Base-by-base conservation (phyloP, 192 early-diverging fungal genomes). In the Chytriomyces sp. region DNA sequence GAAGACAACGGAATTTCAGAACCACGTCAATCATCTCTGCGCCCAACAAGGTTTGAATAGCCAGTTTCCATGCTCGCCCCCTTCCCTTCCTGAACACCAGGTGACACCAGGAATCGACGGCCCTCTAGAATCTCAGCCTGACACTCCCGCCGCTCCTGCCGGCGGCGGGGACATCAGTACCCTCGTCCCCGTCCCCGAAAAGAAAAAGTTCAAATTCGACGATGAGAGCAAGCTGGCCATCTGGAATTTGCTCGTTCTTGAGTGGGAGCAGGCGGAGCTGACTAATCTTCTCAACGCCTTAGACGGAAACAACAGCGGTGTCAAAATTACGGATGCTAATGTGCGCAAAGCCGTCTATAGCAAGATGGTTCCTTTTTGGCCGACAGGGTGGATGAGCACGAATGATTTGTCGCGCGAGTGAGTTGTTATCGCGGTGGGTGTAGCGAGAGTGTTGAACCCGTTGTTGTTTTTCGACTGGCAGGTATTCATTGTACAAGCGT, bases 161-260 rank as follows among this genome's bases (percentile, higher is more conserved):
- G 34, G 14, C 14, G n/a, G n/a, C 8, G 63, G 52, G 19, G 22
- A 44, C 28, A 52, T 68, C 5, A 5, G 52, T 4, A 33, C 65
- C 3, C 52, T 68, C 25, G 32, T 31, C 12, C 31, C 26, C 34
- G 72, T 59, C 2, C 14, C 38, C 10, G 54, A 64, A 58, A 66
- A 69, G 55, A 66, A 60, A 31, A 75, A 75, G 64, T 75, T 75
- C 32, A 57, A 40, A 32, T 75, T 64, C 36, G 22, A 34, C n/a
- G 65, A 75, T 17, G 73, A 75, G 32, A 22, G 38, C 7, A 66
- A 63, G 37, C 22, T 56, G n/a, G 36, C 55, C 12, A 37, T 75
- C 22, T 75, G 73, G 73, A 75, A 75, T 37, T n/a, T 75, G 12
- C 39, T 75, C 17, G 58, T 60, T 22, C 33, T 68, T 22, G 73